phyloP scores from a whole-genome alignment of 2,329 filamentous ascomycete genomes.

The Aspergillus ruber region DNA sequence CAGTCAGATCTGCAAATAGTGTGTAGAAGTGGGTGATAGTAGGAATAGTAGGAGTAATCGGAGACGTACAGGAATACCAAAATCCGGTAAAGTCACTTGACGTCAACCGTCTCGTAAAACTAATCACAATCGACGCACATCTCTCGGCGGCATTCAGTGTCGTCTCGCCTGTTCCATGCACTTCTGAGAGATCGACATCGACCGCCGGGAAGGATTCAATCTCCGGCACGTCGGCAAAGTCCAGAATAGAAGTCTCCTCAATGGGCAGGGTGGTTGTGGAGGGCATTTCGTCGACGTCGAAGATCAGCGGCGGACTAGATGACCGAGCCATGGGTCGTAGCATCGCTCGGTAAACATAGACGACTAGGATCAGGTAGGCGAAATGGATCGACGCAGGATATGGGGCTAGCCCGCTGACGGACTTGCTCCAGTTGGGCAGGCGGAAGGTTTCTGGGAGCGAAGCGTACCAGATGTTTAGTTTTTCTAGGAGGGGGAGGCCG shows the following conservation, averaged over 20 bases:
- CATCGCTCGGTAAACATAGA: constrained; percentile 30
- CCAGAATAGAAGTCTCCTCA: constrained; percentile 16
- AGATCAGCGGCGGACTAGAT: constrained; percentile 20
- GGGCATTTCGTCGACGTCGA: constrained; percentile 21
- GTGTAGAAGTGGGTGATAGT: neutral
- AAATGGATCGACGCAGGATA: constrained; percentile 26
- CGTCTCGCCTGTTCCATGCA: constrained; percentile 19
- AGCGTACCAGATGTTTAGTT: constrained; percentile 25
- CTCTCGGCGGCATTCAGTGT: constrained; percentile 25
- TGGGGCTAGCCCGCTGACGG: constrained; percentile 15
- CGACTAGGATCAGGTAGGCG: constrained; percentile 29
- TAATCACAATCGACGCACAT: constrained; percentile 24
- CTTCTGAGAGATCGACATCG: constrained; percentile 15
- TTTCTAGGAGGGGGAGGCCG: constrained; percentile 20
- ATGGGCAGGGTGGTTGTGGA: constrained; percentile 6
- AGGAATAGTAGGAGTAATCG: too few relatives aligned
- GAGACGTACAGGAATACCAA: constrained; percentile 28
- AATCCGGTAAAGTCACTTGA: constrained; percentile 23
- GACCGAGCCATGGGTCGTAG: constrained; percentile 26
- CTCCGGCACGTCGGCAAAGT: constrained; percentile 18
- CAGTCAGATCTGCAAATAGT: neutral
- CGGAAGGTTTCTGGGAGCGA: constrained; percentile 24
- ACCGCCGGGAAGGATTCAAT: constrained; percentile 20
- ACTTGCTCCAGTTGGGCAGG: constrained; percentile 22
- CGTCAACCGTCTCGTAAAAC: constrained; percentile 21